Conservation (phyloP, 805 yeast genomes). For the Pichia exigua region DNA sequence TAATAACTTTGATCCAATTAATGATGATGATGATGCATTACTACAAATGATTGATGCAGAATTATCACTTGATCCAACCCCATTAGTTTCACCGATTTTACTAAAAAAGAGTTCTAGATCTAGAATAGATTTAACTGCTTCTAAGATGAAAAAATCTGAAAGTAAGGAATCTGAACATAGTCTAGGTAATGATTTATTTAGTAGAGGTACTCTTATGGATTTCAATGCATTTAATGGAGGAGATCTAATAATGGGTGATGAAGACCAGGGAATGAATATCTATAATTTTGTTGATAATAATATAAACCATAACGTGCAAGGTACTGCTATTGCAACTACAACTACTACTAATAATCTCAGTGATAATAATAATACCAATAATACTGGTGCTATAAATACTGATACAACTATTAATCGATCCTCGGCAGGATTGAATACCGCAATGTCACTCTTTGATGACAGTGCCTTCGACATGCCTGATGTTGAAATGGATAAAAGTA, state of each 20-base stretch:
- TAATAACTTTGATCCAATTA: neutral
- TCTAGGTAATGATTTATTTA: slow-evolving; percentile 1
- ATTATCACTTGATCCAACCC: slow-evolving; percentile 8
- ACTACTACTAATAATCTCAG: neutral
- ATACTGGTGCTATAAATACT: neutral
- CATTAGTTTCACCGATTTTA: neutral
- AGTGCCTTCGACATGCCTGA: neutral
- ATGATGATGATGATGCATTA: slow-evolving; percentile 4
- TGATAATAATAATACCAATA: neutral
- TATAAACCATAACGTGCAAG: too few relatives aligned
- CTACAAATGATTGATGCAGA: slow-evolving; percentile 9
- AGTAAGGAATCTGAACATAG: slow-evolving; percentile 4
- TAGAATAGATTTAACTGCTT: neutral
- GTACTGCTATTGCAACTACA: too few relatives aligned
- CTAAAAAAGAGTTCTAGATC: neutral
- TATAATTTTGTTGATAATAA: neutral
- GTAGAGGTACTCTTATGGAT: slow-evolving; percentile 8
- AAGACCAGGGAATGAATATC: neutral
- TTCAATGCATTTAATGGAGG: slow-evolving; percentile 6
- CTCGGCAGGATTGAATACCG: neutral
- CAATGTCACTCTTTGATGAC: neutral
- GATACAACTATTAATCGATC: neutral
- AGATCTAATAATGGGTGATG: slow-evolving; percentile 5
- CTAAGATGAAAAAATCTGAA: neutral
- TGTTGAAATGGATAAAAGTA: neutral